Evolutionary conservation across 2,329 filamentous ascomycete genomes (phyloP).

Genomic region (Exophiala sideris): DNA sequence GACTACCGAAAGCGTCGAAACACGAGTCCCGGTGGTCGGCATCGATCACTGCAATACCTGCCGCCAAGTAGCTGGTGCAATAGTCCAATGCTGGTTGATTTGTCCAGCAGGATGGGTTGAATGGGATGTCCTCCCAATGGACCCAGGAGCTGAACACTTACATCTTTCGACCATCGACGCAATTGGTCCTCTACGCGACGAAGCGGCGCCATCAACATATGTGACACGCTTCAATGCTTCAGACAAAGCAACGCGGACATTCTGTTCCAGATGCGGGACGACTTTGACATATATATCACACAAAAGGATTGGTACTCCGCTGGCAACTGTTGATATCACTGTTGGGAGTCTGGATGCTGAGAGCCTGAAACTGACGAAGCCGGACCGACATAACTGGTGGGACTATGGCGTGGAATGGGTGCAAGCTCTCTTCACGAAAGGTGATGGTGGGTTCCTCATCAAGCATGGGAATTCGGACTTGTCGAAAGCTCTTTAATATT

Average conservation of each 20-base stretch:
- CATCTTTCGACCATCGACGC: conserved; percentile 12
- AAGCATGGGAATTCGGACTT: conserved; percentile 14
- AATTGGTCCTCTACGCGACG: conserved; percentile 6
- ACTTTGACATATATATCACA: conserved; percentile 25
- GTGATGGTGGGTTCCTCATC: conserved; percentile 19
- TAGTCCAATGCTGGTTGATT: conserved; percentile 32
- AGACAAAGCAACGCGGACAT: conserved; percentile 27
- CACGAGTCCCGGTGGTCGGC: conserved; percentile 26
- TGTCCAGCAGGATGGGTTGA: conserved; percentile 29
- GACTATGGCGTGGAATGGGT: conserved; percentile 30
- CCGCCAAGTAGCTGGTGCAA: conserved; percentile 23
- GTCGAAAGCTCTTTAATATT: conserved; percentile 8
- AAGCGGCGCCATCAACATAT: conserved; percentile 12
- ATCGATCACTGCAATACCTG: conserved; percentile 32
- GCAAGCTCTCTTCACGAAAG: conserved; percentile 21
- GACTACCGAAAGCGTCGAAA: conserved; percentile 17
- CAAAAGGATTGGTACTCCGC: conserved; percentile 11
- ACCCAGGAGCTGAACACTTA: background rate
- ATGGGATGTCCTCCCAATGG: conserved; percentile 24
- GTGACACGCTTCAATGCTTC: conserved; percentile 23
- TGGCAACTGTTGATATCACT: conserved; percentile 27
- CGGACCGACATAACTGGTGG: conserved; percentile 26
- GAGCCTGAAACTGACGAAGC: conserved; percentile 23
- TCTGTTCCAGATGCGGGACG: conserved; percentile 32
- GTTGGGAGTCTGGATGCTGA: conserved; percentile 29